A percentile compares a stretch with the other conserved stretches of the same genome.
Evolutionary conservation across 768 basidiomycete species (phyloP).

Genomic region (Tylopilus sp.): DNA sequence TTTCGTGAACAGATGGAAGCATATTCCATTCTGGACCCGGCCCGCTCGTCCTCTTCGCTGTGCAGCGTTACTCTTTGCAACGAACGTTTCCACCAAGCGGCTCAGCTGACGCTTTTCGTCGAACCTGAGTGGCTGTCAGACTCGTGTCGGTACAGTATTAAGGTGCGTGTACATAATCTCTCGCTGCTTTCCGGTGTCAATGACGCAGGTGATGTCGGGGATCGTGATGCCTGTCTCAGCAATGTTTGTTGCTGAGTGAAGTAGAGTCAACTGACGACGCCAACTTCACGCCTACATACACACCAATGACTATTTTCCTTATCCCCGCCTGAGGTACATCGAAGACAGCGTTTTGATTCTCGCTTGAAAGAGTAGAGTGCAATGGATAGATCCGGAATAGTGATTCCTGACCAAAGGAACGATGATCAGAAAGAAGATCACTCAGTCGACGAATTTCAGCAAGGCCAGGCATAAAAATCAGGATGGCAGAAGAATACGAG

Average conservation of each 20-base stretch:
- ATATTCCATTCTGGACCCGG: conserved; percentile 83
- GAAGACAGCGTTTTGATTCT: conserved; percentile 88
- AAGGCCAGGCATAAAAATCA: conserved; percentile 94
- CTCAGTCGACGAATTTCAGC: conserved; percentile 88
- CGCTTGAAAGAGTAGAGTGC: conserved; percentile 91
- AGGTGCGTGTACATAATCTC: conserved; percentile 70
- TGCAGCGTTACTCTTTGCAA: conserved; percentile 88
- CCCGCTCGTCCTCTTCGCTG: conserved; percentile 90
- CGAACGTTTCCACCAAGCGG: conserved; percentile 84
- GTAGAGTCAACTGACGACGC: background rate
- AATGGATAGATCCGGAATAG: conserved; percentile 78
- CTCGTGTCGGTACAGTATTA: background rate
- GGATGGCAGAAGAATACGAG: conserved; percentile 70
- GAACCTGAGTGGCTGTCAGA: conserved; percentile 48
- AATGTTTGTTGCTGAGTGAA: conserved; percentile 73
- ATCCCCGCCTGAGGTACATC: conserved; percentile 76
- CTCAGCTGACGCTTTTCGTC: conserved; percentile 98
- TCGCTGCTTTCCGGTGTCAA: conserved; percentile 90
- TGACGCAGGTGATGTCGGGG: conserved; percentile 95
- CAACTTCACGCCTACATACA: conserved; percentile 14
- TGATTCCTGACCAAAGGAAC: conserved; percentile 56
- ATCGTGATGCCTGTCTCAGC: conserved; percentile 98
- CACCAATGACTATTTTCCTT: conserved; percentile 93
- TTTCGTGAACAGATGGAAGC: conserved; percentile 95
- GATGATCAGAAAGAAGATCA: conserved; percentile 77